phyloP scores from a whole-genome alignment of 192 early-diverging fungal genomes.

The Backusella sp. region DNA sequence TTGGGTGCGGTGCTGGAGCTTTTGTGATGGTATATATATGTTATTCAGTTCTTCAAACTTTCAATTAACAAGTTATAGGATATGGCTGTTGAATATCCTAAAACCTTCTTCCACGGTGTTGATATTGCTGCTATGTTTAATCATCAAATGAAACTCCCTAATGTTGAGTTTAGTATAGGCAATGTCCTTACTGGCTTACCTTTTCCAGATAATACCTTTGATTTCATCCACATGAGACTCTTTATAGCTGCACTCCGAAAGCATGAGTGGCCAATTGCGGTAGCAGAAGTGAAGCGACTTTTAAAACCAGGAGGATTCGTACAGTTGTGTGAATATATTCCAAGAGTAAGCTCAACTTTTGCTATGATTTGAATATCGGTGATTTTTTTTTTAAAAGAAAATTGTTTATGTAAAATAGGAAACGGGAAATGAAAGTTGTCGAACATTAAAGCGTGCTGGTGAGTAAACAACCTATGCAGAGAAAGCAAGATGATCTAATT shows the following conservation, averaged over 20 bases:
- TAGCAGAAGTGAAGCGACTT: constrained; percentile 25
- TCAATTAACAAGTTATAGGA: constrained; percentile 15
- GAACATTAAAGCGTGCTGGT: background rate
- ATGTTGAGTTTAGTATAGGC: constrained; percentile 26
- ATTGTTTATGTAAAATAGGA: background rate
- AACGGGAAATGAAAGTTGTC: constrained; percentile 5
- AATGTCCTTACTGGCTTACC: constrained; percentile 30
- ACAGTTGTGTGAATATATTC: constrained; percentile 25
- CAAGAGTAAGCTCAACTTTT: background rate
- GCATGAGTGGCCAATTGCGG: constrained; percentile 24
- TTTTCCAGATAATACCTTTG: constrained; percentile 30
- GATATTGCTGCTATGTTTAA: constrained; percentile 39
- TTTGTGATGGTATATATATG: constrained; percentile 26
- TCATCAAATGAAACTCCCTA: constrained; percentile 28
- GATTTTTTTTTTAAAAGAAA: background rate
- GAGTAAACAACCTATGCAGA: background rate
- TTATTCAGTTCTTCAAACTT: background rate
- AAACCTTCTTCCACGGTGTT: constrained; percentile 22
- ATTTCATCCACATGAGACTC: constrained; percentile 36
- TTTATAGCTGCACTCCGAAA: constrained; percentile 20
- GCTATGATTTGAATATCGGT: background rate
- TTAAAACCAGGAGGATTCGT: constrained; percentile 33
- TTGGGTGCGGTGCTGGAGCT: constrained; percentile 38
- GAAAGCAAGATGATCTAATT: background rate
- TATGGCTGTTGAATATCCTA: constrained; percentile 37